phyloP scores from a whole-genome alignment of 805 yeast genomes.

The Maudiozyma barnettii region DNA sequence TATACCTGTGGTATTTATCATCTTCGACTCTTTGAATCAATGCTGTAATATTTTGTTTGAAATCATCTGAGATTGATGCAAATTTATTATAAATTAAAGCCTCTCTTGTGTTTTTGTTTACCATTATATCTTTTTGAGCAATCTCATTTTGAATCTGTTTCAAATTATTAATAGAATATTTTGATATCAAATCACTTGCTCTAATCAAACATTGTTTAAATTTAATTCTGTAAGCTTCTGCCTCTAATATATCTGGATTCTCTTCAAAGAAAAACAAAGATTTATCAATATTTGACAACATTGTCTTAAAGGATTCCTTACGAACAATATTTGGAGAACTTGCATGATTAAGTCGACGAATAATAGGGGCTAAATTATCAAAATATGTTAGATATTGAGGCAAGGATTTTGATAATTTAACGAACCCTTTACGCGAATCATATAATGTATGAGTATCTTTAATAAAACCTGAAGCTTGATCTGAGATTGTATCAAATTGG shows the following conservation, averaged over 20 bases:
- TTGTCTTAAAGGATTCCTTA: conserved; percentile 42
- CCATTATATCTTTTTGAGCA: conserved; percentile 14
- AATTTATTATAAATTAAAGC: conserved; percentile 63
- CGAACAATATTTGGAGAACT: conserved; percentile 56
- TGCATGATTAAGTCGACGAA: conserved; percentile 57
- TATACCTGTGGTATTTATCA: conserved; percentile 41
- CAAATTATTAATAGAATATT: conserved; percentile 42
- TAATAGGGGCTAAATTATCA: conserved; percentile 61
- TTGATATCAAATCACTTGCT: conserved; percentile 64
- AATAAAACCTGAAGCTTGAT: conserved; percentile 32
- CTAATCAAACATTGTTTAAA: conserved; percentile 80
- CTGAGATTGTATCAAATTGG: conserved; percentile 25
- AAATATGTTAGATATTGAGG: conserved; percentile 52
- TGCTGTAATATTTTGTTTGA: conserved; percentile 33
- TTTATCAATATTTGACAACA: conserved; percentile 51
- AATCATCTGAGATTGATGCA: conserved; percentile 33
- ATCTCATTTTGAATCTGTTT: conserved; percentile 29
- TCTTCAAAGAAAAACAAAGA: conserved; percentile 53
- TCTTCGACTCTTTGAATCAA: conserved; percentile 23
- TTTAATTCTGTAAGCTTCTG: conserved; percentile 56
- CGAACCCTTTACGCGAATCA: conserved; percentile 38
- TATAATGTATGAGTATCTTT: conserved; percentile 38
- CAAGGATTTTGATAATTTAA: conserved; percentile 47
- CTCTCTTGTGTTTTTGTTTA: conserved; percentile 36
- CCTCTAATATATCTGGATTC: conserved; percentile 56